phyloP scores from a whole-genome alignment of 306 rosid species.

The Glycine latifolia region DNA sequence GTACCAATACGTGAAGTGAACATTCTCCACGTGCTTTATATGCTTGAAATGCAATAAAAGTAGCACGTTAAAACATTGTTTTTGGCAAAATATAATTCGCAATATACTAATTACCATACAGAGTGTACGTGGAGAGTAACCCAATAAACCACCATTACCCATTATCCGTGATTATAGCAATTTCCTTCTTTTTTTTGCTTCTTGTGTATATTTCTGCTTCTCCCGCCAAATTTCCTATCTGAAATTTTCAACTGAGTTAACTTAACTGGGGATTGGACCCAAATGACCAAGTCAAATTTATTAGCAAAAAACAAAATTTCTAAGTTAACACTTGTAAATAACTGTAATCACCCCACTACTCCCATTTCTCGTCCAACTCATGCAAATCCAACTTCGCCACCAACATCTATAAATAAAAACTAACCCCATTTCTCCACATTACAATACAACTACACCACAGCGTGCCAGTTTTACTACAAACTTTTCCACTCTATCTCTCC shows the following conservation, averaged over 20 bases:
- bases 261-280: neutral
- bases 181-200: neutral
- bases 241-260: neutral
- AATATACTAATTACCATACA: too few relatives aligned
- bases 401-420: slow-evolving; percentile 38
- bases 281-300: slow-evolving; percentile 24
- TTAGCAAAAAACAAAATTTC: neutral
- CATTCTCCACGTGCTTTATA: neutral
- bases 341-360: slow-evolving; percentile 43
- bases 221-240: slow-evolving; percentile 20
- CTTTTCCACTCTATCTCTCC: neutral
- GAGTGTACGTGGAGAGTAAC: too few relatives aligned
- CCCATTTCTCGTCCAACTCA: slow-evolving; percentile 40
- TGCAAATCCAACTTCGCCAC: slow-evolving; percentile 37
- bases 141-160: neutral
- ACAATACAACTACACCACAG: neutral
- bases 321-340: slow-evolving; percentile 2
- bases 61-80: neutral
- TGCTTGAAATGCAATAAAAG: neutral
- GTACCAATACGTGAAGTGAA: neutral
- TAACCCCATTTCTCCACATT: neutral
- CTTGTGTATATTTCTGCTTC: neutral
- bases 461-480: neutral
- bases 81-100: neutral
- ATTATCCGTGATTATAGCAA: neutral